phyloP scores from a whole-genome alignment of 768 basidiomycete genomes.

The Psilocybe cubensis region DNA sequence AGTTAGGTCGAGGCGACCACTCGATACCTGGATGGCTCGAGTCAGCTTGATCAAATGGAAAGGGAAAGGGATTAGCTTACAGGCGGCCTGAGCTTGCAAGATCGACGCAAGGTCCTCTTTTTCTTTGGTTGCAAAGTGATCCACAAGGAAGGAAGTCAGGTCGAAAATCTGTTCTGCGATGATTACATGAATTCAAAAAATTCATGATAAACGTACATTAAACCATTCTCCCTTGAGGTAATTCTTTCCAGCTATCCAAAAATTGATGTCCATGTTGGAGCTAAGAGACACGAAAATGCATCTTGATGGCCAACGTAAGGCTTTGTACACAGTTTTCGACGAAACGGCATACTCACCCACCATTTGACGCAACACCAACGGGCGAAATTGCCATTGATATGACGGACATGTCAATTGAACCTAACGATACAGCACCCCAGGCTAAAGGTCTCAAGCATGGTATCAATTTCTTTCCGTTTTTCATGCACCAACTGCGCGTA shows the following conservation, averaged over 20 bases:
- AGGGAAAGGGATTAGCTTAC: constrained; percentile 38
- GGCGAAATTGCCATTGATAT: constrained; percentile 69
- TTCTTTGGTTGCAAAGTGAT: constrained; percentile 22
- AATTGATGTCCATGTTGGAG: constrained; percentile 74
- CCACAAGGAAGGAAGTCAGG: constrained; percentile 54
- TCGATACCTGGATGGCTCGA: constrained; percentile 51
- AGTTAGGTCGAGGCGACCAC: constrained; percentile 70
- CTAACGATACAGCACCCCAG: constrained; percentile 70
- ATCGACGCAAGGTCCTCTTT: constrained; percentile 30
- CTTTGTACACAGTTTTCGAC: not conserved
- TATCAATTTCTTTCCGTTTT: not conserved
- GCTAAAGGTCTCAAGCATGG: constrained; percentile 38
- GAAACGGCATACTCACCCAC: constrained; percentile 49
- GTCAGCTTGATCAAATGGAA: not conserved
- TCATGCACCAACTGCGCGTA: not conserved
- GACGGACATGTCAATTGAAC: constrained; percentile 72
- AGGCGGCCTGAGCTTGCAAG: constrained; percentile 58
- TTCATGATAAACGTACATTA: constrained; percentile 41
- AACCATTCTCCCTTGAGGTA: constrained; percentile 75
- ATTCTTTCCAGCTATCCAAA: constrained; percentile 72
- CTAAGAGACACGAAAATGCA: constrained; percentile 71
- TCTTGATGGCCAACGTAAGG: constrained; percentile 35
- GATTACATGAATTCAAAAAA: not conserved
- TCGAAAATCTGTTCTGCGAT: constrained; percentile 49
- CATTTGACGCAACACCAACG: constrained; percentile 58